Percentiles rank a stretch among this genome's conserved stretches.
Conservation (phyloP, 169 alveolate genomes). For the Fabrea salina region DNA sequence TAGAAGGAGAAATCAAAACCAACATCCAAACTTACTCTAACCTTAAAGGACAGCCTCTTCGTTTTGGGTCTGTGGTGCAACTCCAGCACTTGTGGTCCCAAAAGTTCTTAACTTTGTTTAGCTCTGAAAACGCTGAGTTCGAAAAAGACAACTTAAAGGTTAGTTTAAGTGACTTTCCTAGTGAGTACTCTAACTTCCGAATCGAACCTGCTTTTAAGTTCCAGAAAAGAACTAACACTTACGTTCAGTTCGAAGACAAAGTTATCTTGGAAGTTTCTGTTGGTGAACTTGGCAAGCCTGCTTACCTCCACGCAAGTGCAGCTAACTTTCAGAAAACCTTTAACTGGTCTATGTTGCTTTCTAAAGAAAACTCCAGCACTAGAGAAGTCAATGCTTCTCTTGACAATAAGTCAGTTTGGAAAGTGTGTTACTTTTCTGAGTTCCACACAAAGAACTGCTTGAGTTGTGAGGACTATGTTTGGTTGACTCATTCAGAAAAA, state of each 20-base stretch:
- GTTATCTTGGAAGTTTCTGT: not conserved
- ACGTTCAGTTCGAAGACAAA: slow-evolving; percentile 4
- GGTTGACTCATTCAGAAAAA: slow-evolving; percentile 33
- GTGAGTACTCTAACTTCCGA: slow-evolving; percentile 23
- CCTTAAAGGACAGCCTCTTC: slow-evolving; percentile 14
- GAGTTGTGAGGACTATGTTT: slow-evolving; percentile 8
- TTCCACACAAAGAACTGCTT: not conserved
- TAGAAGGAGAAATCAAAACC: slow-evolving; percentile 20
- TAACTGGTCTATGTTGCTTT: no score
- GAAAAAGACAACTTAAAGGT: slow-evolving; percentile 22
- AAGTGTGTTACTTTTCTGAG: not conserved
- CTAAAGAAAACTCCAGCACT: not conserved
- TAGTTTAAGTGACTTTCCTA: not conserved
- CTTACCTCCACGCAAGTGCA: not conserved
- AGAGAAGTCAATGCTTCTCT: slow-evolving; percentile 12
- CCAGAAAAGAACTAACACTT: slow-evolving; percentile 14
- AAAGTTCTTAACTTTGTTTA: slow-evolving; percentile 8
- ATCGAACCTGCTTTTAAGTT: slow-evolving; percentile 1
- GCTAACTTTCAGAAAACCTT: not conserved
- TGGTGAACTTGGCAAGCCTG: not conserved
- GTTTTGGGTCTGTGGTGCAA: not conserved
- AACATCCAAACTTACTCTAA: slow-evolving; percentile 3
- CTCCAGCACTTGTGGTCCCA: slow-evolving; percentile 2
- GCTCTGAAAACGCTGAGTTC: not conserved
- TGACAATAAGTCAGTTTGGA: slow-evolving; percentile 7